Percentiles rank a stretch among this genome's conserved stretches.
phyloP scores from a whole-genome alignment of 352 stramenopile genomes.

The Blastocystis hominis region DNA sequence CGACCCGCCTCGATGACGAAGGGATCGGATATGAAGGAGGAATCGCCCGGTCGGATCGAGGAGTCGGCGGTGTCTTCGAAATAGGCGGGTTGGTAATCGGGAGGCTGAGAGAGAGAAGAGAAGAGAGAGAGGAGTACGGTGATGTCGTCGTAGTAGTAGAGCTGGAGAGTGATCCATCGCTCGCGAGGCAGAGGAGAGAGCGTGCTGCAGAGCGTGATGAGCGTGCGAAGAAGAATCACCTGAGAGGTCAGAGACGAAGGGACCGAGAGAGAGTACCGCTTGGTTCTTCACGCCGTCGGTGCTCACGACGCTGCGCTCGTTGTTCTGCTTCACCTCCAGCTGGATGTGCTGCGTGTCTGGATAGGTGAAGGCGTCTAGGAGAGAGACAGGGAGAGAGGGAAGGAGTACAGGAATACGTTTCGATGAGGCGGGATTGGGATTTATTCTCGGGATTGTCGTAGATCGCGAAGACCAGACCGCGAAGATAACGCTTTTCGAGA shows the following conservation, averaged over 20 bases:
- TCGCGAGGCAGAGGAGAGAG: neutral
- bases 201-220: constrained; percentile 48
- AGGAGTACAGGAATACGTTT: constrained; percentile 36
- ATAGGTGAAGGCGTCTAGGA: constrained; percentile 16
- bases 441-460: constrained; percentile 30
- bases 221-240: constrained; percentile 28
- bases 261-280: neutral
- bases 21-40: neutral
- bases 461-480: constrained; percentile 33
- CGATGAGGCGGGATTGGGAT: neutral
- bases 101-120: neutral
- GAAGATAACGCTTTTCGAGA: constrained; percentile 30
- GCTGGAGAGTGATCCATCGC: constrained; percentile 30
- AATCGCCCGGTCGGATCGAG: neutral
- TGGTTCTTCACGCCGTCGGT: constrained; percentile 33
- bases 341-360: neutral
- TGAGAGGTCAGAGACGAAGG: neutral
- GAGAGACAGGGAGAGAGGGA: neutral
- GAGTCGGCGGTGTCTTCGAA: neutral
- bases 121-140: too few species aligned
- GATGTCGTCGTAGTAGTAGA: constrained; percentile 49
- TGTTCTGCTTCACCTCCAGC: constrained; percentile 11
- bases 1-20: constrained; percentile 2
- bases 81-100: constrained; percentile 25
- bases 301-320: neutral